phyloP scores from a whole-genome alignment of 352 stramenopile species.

The Peronospora destructor region DNA sequence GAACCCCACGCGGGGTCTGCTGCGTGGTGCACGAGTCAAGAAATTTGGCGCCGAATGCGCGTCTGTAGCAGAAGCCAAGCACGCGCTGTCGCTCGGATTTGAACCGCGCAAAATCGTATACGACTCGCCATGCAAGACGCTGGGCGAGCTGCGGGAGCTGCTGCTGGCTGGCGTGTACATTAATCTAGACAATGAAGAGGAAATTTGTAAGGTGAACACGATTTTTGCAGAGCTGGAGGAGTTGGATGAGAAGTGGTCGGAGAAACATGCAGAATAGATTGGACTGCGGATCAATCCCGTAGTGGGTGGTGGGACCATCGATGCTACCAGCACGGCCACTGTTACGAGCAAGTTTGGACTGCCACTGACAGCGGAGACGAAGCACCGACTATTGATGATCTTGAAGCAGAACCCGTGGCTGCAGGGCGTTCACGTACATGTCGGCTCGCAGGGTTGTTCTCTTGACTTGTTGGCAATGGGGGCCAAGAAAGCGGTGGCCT shows the following conservation, averaged over 20 bases:
- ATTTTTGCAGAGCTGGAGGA: conserved; percentile 44
- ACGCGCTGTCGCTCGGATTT: conserved; percentile 70
- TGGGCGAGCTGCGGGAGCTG: conserved; percentile 70
- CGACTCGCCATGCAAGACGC: conserved; percentile 90
- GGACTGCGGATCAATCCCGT: conserved; percentile 90
- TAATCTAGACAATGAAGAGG: conserved; percentile 90
- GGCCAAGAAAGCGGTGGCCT: conserved; percentile 60
- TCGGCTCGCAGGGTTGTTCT: conserved; percentile 81
- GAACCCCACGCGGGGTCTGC: conserved; percentile 63
- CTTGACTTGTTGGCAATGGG: conserved; percentile 80
- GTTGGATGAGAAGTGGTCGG: conserved; percentile 11
- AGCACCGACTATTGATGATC: conserved; percentile 42
- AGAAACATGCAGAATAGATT: conserved; percentile 49
- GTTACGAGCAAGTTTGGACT: conserved; percentile 89
- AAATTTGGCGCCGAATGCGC: conserved; percentile 78
- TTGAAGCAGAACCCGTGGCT: conserved; percentile 78
- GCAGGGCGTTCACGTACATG: conserved; percentile 84
- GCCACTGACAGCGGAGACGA: conserved; percentile 50
- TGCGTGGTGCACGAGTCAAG: conserved; percentile 40
- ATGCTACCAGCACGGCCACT: conserved; percentile 80
- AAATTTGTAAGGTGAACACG: conserved; percentile 72
- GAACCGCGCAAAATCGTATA: conserved; percentile 77
- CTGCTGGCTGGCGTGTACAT: conserved; percentile 78
- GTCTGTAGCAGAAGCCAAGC: conserved; percentile 75
- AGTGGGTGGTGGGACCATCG: conserved; percentile 83